These are phyloP conservation scores for Suzukiozyma palmioleophila DNA, from an alignment of 1,139 yeast genomes.

Conservation along the genomic window DNA sequence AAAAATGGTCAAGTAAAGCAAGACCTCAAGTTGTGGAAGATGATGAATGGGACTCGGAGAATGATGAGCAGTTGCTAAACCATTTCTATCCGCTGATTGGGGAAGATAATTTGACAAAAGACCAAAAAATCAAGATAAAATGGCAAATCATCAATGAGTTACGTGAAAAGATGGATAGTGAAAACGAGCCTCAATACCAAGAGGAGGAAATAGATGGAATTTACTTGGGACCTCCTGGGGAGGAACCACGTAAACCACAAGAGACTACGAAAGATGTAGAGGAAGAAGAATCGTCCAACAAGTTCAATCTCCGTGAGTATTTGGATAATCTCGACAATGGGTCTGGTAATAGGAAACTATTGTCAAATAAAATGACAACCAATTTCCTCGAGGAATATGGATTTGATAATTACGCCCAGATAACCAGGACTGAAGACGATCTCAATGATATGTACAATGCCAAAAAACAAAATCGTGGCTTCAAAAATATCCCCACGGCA, in stretches of 20 bases:
- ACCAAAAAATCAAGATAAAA: conserved; percentile 35
- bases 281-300: conserved; percentile 5
- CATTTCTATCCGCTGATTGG: conserved; percentile 42
- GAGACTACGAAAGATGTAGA: conserved; percentile 7
- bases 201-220: conserved; percentile 28
- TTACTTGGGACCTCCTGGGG: conserved; percentile 26
- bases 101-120: conserved; percentile 26
- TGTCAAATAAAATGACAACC: conserved; percentile 27
- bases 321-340: conserved; percentile 18
- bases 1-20: conserved; percentile 38
- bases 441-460: conserved; percentile 22
- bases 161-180: conserved; percentile 16
- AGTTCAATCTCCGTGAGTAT: conserved; percentile 22
- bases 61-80: conserved; percentile 39
- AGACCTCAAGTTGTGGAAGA: conserved; percentile 14
- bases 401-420: conserved; percentile 25
- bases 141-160: conserved; percentile 33
- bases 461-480: conserved; percentile 16
- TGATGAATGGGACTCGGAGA: conserved; percentile 42
- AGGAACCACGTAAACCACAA: too few species aligned
- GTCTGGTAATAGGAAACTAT: conserved; percentile 26
- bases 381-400: conserved; percentile 42
- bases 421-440: conserved; percentile 23
- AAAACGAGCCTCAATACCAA: conserved; percentile 8
- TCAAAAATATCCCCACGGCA: conserved; percentile 21